Evolutionary conservation across 306 rosid species (phyloP), one percentile per base, ranked within the genome.

Genomic region (Malus fusca): DNA sequence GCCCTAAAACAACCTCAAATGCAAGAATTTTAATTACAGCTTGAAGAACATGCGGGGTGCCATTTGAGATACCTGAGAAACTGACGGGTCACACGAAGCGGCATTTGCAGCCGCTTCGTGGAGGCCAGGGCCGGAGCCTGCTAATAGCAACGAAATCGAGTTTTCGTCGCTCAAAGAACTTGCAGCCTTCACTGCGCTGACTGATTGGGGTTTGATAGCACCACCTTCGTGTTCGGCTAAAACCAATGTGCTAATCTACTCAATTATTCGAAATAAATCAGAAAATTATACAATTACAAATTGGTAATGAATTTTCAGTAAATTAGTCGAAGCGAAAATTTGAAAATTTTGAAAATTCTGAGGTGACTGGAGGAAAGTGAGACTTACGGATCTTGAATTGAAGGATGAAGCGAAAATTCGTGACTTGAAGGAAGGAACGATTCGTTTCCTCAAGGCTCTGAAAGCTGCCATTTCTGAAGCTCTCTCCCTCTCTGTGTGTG

Each of bases 151-250:
- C 1, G 98, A 86, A 79, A 94, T 80, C 28, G 93, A 84, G 61
- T 84, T 87, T 46, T 79, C 86, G n/a, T 75, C 77, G 69, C 88
- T 62, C 30, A 94, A 77, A 42, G 83, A 89, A 52, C 78, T 82
- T 26, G 97, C 96, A 75, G 97, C 98, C 55, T 72, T 79, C 14
- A 94, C 83, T 28, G 97, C 97, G 35, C 93, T 88, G 68, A 92
- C 78, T 43, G 96, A 87, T 55, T 88, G 82, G 53, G 91, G 76
- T 74, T 85, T 92, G 81, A 94, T 62, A 69, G 82, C 72, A 66
- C 97, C 96, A 13, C 87, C 87, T 73, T 94, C 96, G 31, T 90
- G 96, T 82, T 94, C 96, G 56, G 87, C 97, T 68, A 94, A 77
- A 12, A 92, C 97, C 82, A 94, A 85, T 17, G 98, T 88, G 86